phyloP scores from a whole-genome alignment of 768 basidiomycete species.

The Tulasnella calospora region DNA sequence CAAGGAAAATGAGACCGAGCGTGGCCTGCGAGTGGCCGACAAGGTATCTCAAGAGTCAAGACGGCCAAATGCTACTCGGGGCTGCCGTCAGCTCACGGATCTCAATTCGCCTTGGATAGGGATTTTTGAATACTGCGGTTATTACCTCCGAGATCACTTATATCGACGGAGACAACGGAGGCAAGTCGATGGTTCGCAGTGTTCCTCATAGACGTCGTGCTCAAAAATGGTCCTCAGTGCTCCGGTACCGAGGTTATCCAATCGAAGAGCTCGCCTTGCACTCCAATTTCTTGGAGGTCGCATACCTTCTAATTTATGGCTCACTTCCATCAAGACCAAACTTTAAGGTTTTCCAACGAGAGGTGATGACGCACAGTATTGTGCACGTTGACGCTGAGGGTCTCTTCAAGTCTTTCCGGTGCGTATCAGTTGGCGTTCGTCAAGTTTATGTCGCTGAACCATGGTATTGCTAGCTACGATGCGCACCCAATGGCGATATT shows the following conservation, averaged over 20 bases:
- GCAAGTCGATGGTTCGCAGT: conserved; percentile 36
- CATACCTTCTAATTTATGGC: conserved; percentile 87
- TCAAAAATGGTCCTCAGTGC: conserved; percentile 22
- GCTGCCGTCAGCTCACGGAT: not conserved
- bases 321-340: conserved; percentile 62
- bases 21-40: conserved; percentile 72
- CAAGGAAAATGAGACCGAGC: conserved; percentile 77
- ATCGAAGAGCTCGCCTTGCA: conserved; percentile 83
- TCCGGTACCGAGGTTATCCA: conserved; percentile 67
- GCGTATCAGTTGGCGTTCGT: conserved; percentile 28
- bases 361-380: conserved; percentile 72
- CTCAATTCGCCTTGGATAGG: conserved; percentile 16
- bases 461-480: conserved; percentile 55
- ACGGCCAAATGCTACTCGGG: not conserved
- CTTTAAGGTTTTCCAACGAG: conserved; percentile 58
- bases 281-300: conserved; percentile 74
- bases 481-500: conserved; percentile 91
- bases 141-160: conserved; percentile 60
- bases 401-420: conserved; percentile 66
- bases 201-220: not conserved
- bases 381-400: conserved; percentile 64
- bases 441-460: not conserved
- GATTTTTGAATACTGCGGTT: conserved; percentile 36
- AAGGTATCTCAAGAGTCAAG: conserved; percentile 39
- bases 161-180: conserved; percentile 84